Percentiles rank a stretch among this genome's conserved stretches.
These are phyloP conservation scores for Tricholoma sp. DNA, from an alignment of 768 basidiomycete species.

Conservation along the genomic window DNA sequence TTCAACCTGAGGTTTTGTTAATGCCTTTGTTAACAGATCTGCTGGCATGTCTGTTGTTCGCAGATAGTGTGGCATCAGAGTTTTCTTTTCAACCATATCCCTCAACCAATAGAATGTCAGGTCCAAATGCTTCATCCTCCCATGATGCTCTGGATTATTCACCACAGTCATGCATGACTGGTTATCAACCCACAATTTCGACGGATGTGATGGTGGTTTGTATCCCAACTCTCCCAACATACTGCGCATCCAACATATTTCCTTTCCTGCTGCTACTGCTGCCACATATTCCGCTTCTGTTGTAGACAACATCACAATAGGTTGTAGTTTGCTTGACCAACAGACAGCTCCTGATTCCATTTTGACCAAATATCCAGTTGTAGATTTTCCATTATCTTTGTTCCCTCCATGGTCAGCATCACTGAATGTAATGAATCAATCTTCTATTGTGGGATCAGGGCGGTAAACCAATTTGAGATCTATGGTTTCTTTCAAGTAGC, in stretches of 20 bases:
- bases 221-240: constrained; percentile 20
- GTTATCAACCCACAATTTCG: constrained; percentile 20
- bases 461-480: constrained; percentile 11
- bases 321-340: too few species aligned
- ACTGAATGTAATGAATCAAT: constrained; percentile 15
- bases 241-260: constrained; percentile 23
- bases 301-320: constrained; percentile 16
- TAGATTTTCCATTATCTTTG: constrained; percentile 21
- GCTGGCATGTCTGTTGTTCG: too few species aligned
- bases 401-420: constrained; percentile 27
- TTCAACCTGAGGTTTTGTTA: too few species aligned
- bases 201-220: neutral
- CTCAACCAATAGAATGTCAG: constrained; percentile 7
- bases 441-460: neutral
- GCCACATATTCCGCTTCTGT: constrained; percentile 34
- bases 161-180: constrained; percentile 22
- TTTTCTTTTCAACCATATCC: too few species aligned
- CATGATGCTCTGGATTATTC: constrained; percentile 24
- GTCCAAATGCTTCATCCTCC: neutral
- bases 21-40: too few species aligned
- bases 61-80: too few species aligned
- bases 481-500: constrained; percentile 13
- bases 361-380: too few species aligned
- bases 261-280: constrained; percentile 21
- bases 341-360: too few species aligned